phyloP scores from a whole-genome alignment of 805 yeast genomes.

The Zygosaccharomyces bisporus region DNA sequence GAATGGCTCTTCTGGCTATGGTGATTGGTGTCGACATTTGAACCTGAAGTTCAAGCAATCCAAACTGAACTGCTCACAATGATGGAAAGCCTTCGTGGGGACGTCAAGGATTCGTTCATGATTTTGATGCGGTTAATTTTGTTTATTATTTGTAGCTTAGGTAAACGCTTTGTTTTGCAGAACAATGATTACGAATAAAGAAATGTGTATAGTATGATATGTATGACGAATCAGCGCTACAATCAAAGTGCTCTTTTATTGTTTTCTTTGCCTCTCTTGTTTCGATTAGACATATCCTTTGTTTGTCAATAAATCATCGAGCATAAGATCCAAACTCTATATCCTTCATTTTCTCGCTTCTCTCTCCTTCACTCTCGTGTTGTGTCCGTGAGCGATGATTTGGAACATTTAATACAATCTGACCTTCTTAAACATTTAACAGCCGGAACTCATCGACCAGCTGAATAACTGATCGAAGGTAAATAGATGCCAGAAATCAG shows the following conservation, averaged over 20 bases:
- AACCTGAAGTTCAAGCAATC: neutral
- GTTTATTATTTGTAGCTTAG: neutral
- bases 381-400: neutral
- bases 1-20: slow-evolving; percentile 98
- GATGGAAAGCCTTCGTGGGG: slow-evolving; percentile 19
- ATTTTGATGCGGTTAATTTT: neutral
- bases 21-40: slow-evolving; percentile 90
- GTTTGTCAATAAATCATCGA: too few relatives aligned
- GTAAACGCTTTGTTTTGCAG: neutral
- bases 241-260: neutral
- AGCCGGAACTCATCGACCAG: too few relatives aligned
- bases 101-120: slow-evolving; percentile 12
- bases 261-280: neutral
- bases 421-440: too few relatives aligned
- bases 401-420: neutral
- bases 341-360: neutral
- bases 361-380: neutral
- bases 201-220: neutral
- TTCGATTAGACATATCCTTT: too few relatives aligned
- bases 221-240: too few relatives aligned
- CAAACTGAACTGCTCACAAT: neutral
- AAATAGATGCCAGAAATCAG: neutral
- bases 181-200: neutral
- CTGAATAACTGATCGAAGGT: neutral
- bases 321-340: too few relatives aligned